phyloP scores from a whole-genome alignment of 2,329 filamentous ascomycete genomes.

The Penicillium sp. region DNA sequence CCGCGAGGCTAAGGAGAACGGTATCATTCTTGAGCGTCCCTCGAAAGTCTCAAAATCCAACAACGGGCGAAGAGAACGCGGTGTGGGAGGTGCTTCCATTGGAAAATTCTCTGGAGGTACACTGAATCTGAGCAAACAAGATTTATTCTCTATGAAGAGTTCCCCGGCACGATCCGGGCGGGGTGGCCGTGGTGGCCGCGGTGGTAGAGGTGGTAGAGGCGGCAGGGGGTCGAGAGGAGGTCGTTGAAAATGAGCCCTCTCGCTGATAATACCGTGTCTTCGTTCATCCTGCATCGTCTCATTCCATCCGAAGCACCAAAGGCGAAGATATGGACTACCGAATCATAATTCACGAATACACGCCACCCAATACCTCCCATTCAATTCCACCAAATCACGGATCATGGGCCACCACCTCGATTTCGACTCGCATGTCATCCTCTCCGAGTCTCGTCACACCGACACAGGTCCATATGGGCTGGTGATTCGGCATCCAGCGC shows the following conservation, averaged over 20 bases:
- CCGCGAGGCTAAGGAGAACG: constrained; percentile 83
- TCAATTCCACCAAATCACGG: constrained; percentile 4
- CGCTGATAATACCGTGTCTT: not conserved
- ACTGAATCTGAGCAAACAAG: constrained; percentile 75
- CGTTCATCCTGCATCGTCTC: not conserved
- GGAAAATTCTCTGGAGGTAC: constrained; percentile 81
- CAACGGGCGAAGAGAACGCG: constrained; percentile 57
- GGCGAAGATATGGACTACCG: not conserved
- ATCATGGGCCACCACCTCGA: constrained; percentile 60
- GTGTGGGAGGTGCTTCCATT: constrained; percentile 76
- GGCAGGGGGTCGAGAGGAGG: constrained; percentile 6
- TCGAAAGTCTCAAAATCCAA: constrained; percentile 39
- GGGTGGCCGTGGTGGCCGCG: constrained; percentile 26
- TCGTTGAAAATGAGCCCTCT: not conserved
- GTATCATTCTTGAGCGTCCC: constrained; percentile 78
- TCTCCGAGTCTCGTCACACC: constrained; percentile 55
- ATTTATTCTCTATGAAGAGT: constrained; percentile 56
- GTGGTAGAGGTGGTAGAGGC: constrained; percentile 12
- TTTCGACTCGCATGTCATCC: constrained; percentile 61
- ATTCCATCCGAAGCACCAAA: not conserved
- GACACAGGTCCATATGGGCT: constrained; percentile 59
- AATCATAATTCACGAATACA: not conserved
- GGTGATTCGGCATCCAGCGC: constrained; percentile 57
- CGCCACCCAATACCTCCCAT: not conserved
- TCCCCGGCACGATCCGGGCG: constrained; percentile 12